These are phyloP conservation scores for Sisymbrium altissimum DNA, from an alignment of 345 rosid genomes.

Conservation along the genomic window DNA sequence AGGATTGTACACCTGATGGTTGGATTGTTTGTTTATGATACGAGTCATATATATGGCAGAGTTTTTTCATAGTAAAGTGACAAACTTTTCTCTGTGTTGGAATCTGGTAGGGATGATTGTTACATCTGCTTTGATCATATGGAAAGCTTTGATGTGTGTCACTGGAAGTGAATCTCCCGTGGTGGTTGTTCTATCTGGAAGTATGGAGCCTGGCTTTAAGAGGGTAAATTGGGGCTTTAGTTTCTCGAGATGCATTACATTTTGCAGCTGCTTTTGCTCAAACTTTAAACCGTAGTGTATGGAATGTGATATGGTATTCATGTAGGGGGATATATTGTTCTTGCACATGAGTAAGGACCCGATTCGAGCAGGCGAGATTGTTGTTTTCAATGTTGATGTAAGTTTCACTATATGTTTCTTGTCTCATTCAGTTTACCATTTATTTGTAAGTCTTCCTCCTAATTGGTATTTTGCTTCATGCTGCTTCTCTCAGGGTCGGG, in stretches of 20 bases:
- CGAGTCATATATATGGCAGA: neutral
- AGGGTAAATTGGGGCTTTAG: constrained; percentile 33
- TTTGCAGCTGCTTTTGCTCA: neutral
- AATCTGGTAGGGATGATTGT: constrained; percentile 50
- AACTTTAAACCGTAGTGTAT: neutral
- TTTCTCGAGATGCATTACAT: neutral
- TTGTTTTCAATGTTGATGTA: constrained; percentile 63
- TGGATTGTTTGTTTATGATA: neutral
- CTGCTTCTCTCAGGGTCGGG: constrained; percentile 36
- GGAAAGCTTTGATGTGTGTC: constrained; percentile 70
- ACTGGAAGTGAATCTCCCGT: constrained; percentile 73
- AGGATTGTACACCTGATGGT: neutral
- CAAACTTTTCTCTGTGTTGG: neutral
- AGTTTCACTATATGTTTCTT: neutral
- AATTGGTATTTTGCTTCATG: neutral
- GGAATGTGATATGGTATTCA: neutral
- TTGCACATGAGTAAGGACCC: constrained; percentile 63
- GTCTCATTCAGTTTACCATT: neutral
- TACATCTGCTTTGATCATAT: constrained; percentile 62
- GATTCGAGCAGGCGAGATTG: constrained; percentile 65
- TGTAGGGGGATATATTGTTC: constrained; percentile 74
- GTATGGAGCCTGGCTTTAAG: constrained; percentile 86
- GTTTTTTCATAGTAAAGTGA: neutral
- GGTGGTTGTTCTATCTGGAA: constrained; percentile 74
- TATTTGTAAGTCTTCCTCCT: neutral